Evolutionary conservation across 1,139 yeast species (phyloP).

Genomic region (Scheffersomyces parashehatae): DNA sequence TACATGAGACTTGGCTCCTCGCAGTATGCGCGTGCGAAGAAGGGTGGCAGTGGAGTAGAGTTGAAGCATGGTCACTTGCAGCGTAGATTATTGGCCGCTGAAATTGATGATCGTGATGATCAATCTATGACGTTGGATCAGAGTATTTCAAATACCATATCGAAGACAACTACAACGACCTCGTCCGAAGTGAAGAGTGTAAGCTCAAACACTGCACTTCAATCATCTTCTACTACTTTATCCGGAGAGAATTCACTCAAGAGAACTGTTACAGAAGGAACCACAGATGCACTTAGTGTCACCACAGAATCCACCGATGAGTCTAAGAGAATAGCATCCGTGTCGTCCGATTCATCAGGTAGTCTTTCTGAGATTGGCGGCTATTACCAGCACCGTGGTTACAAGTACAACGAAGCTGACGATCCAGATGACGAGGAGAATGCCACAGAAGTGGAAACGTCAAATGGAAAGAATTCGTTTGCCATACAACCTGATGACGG

Average conservation of each 20-base stretch:
- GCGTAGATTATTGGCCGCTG: slow-evolving; percentile 76
- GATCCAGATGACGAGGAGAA: slow-evolving; percentile 16
- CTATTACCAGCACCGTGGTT: slow-evolving; percentile 47
- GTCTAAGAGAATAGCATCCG: slow-evolving; percentile 16
- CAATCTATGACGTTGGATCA: slow-evolving; percentile 7
- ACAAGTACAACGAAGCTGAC: slow-evolving; percentile 30
- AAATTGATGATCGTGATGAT: slow-evolving; percentile 65
- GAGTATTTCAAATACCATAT: slow-evolving; percentile 4
- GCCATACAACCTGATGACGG: slow-evolving; percentile 17
- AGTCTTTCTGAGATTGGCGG: slow-evolving; percentile 31
- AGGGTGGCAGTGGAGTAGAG: slow-evolving; percentile 52
- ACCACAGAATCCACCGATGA: slow-evolving; percentile 13
- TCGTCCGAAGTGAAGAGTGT: slow-evolving; percentile 20
- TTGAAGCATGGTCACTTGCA: slow-evolving; percentile 74
- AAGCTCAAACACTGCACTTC: slow-evolving; percentile 20
- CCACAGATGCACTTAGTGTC: slow-evolving; percentile 25
- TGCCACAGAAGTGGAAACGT: slow-evolving; percentile 15
- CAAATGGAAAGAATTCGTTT: slow-evolving; percentile 3
- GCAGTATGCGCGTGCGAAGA: slow-evolving; percentile 26
- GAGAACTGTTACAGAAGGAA: slow-evolving; percentile 31
- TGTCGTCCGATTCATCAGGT: slow-evolving; percentile 26
- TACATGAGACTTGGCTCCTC: slow-evolving; percentile 34
- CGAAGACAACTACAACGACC: neutral
- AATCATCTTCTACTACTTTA: slow-evolving; percentile 11
- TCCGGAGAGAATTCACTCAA: slow-evolving; percentile 27